Conservation (phyloP, 192 early-diverging fungal genomes). For the Phycomyces blakesleeanus region DNA sequence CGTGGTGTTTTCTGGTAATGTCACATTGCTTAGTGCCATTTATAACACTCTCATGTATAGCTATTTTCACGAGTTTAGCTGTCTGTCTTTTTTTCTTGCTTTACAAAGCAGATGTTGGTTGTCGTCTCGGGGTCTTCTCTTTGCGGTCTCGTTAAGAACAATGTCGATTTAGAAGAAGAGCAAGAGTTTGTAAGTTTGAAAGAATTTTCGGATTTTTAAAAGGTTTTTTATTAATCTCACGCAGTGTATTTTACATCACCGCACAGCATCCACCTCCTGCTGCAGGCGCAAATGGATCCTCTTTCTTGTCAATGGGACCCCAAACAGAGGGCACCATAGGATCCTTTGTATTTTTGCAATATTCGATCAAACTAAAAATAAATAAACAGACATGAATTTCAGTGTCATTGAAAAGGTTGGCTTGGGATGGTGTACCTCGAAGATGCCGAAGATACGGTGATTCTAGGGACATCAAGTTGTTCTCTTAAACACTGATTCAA, state of each 20-base stretch:
- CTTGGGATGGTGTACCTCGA: conserved; percentile 7
- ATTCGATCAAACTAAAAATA: conserved; percentile 33
- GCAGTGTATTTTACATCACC: conserved; percentile 21
- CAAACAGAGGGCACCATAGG: conserved; percentile 40
- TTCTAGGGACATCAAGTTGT: conserved; percentile 38
- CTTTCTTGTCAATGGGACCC: conserved; percentile 38
- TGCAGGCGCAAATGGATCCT: conserved; percentile 38
- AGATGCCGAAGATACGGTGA: conserved; percentile 40
- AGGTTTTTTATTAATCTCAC: too few relatives aligned
- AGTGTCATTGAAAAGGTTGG: neutral
- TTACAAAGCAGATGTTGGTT: too few relatives aligned
- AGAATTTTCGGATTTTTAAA: too few relatives aligned
- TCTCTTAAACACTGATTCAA: conserved; percentile 36
- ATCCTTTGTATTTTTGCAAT: conserved; percentile 36
- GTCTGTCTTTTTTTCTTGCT: too few relatives aligned
- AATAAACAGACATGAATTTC: neutral
- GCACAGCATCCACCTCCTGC: conserved; percentile 28
- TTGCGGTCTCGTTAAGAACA: too few relatives aligned
- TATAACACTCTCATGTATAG: too few relatives aligned
- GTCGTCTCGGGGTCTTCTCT: too few relatives aligned
- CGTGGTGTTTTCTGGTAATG: too few relatives aligned
- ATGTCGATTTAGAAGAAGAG: too few relatives aligned
- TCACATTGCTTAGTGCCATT: too few relatives aligned
- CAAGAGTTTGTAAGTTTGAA: too few relatives aligned
- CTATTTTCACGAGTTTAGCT: too few relatives aligned